Conservation (phyloP, 1,284 basidiomycete species). For the Uromyces viciae-fabae region DNA sequence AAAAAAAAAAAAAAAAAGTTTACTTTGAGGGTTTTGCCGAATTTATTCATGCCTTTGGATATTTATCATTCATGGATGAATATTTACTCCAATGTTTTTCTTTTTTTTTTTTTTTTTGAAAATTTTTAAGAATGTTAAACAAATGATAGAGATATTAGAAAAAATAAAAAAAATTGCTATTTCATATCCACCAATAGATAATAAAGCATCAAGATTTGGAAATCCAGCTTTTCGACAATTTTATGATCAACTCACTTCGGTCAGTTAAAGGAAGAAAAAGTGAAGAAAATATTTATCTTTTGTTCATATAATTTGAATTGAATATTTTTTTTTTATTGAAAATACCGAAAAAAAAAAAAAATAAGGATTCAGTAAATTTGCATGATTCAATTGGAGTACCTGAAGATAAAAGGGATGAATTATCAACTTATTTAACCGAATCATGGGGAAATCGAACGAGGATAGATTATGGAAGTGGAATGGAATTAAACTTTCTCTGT, state of each 20-base stretch:
- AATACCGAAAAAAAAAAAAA: too few relatives aligned
- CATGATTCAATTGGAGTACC: constrained; percentile 65
- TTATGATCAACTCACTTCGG: constrained; percentile 74
- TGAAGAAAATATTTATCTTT: not conserved
- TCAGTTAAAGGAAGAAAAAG: constrained; percentile 53
- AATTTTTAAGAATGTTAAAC: constrained; percentile 62
- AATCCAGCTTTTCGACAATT: constrained; percentile 94
- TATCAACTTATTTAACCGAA: constrained; percentile 77
- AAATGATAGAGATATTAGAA: constrained; percentile 66
- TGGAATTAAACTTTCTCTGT: constrained; percentile 96
- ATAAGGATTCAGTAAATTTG: constrained; percentile 51
- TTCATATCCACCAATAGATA: constrained; percentile 78
- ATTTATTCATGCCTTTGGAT: not conserved
- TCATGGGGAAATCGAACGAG: constrained; percentile 85
- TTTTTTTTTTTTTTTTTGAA: not conserved
- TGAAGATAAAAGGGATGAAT: constrained; percentile 62
- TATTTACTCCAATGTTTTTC: not conserved
- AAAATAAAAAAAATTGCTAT: constrained; percentile 66
- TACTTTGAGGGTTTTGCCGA: too few relatives aligned
- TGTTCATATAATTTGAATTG: constrained; percentile 11
- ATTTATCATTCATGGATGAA: not conserved
- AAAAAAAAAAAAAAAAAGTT: too few relatives aligned
- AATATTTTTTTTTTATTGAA: constrained; percentile 26
- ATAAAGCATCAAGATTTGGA: constrained; percentile 86
- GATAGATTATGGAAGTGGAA: constrained; percentile 97